Conservation (phyloP, 352 stramenopile species). For the Peronospora farinosa region DNA sequence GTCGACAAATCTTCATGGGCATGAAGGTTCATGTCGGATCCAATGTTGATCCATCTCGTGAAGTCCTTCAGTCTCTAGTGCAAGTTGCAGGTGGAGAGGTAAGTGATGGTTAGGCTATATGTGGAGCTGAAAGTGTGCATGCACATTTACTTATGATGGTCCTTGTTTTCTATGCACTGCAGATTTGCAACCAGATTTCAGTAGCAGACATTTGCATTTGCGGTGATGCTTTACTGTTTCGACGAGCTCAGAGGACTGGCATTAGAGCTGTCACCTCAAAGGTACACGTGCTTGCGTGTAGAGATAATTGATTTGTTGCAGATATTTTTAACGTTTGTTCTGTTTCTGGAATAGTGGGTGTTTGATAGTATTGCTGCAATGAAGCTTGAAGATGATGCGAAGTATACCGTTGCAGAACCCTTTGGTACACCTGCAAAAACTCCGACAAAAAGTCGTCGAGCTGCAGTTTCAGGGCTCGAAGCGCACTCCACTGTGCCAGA, state of each 20-base stretch:
- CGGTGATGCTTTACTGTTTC: constrained; percentile 52
- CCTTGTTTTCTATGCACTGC: constrained; percentile 3
- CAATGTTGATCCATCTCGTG: constrained; percentile 63
- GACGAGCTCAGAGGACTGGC: constrained; percentile 45
- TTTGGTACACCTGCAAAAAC: constrained; percentile 12
- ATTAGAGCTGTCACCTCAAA: constrained; percentile 62
- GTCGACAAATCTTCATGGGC: constrained; percentile 50
- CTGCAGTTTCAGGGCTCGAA: constrained; percentile 25
- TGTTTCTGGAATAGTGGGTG: constrained; percentile 40
- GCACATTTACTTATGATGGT: constrained; percentile 1
- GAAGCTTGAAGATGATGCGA: constrained; percentile 45
- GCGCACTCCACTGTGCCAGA: constrained; percentile 22
- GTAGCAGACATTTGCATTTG: constrained; percentile 60
- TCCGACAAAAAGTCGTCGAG: constrained; percentile 11
- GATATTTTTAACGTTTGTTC: constrained; percentile 3
- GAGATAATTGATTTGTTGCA: not conserved
- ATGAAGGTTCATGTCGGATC: constrained; percentile 70
- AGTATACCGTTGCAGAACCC: constrained; percentile 20
- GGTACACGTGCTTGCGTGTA: constrained; percentile 21
- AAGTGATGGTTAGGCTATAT: not conserved
- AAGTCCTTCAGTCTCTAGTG: constrained; percentile 66
- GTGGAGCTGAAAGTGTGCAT: not conserved
- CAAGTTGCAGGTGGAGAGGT: constrained; percentile 76
- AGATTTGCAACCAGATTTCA: constrained; percentile 76
- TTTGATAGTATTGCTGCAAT: constrained; percentile 72